Evolutionary conservation across 2,329 filamentous ascomycete species (phyloP), one percentile per base, ranked within the genome.

Genomic region (Colletotrichum lentis): DNA sequence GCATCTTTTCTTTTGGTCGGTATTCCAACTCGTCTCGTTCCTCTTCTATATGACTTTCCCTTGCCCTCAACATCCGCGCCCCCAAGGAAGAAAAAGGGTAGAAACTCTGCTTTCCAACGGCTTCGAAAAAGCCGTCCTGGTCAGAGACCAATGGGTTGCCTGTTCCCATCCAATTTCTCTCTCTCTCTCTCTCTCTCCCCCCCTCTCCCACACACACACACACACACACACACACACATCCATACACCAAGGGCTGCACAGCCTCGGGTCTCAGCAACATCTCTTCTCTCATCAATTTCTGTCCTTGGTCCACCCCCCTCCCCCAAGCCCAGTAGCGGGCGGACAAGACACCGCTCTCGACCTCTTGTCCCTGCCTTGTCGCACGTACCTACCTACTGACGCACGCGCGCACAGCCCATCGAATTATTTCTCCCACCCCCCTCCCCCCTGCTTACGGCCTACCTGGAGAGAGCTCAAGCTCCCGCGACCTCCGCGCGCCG

Each of bases 191-290:
- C 46, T 11, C 11, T n/a, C n/a, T n/a, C n/a, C n/a, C n/a, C n/a
- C n/a, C n/a, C n/a, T n/a, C n/a, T n/a, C n/a, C n/a, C n/a, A n/a
- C n/a, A n/a, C n/a, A n/a, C n/a, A 22, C 44, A 22, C 22, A 5
- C 22, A 14, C 46, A 14, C 46, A 18, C 46, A 24, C 47, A 50
- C 49, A 68, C 65, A 68, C 65, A 68, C 62, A 58, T 50, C 39
- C 65, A 68, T 60, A 68, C 61, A 64, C 53, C 61, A 65, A 64
- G 65, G 61, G 54, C 61, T 68, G 65, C 65, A 68, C 65, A 68
- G 65, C 65, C 65, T 68, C 54, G 59, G 61, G 64, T 67, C 64
- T 67, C 64, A 55, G 65, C 49, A 41, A 47, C 50, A 43, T 66
- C 61, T 64, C 67, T 69, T 64, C 64, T 60, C 22, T 67, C 64